Evolutionary conservation across 192 early-diverging fungal species (phyloP).

Genomic region (Geranomyces michiganensis): DNA sequence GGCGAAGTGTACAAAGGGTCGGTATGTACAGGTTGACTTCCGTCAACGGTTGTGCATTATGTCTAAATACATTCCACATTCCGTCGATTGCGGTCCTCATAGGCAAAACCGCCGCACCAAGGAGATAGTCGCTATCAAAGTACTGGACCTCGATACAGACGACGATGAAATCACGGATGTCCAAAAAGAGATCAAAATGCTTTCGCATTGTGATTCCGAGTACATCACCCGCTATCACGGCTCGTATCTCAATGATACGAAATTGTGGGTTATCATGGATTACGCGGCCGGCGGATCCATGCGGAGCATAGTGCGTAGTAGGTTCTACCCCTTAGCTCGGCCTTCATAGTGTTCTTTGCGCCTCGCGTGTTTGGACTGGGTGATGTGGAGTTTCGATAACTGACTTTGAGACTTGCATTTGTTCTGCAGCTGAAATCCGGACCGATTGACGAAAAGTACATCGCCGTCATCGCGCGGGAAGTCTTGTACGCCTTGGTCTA

Average conservation of each 20-base stretch:
- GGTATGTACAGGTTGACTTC: neutral
- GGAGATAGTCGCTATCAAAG: constrained; percentile 93
- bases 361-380: neutral
- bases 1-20: constrained; percentile 58
- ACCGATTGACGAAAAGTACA: constrained; percentile 85
- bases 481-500: constrained; percentile 87
- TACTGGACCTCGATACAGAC: constrained; percentile 94
- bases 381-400: neutral
- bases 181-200: constrained; percentile 87
- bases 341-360: too few relatives aligned
- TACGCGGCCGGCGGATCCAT: constrained; percentile 95
- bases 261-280: constrained; percentile 99
- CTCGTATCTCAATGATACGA: constrained; percentile 84
- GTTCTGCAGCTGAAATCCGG: constrained; percentile 70
- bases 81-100: neutral
- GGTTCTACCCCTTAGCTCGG: neutral
- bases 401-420: neutral
- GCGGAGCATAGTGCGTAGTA: constrained; percentile 63
- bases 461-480: constrained; percentile 86
- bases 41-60: neutral
- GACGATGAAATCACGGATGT: constrained; percentile 96
- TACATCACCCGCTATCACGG: constrained; percentile 95
- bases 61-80: neutral
- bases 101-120: constrained; percentile 75
- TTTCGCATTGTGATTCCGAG: constrained; percentile 85